Evolutionary conservation across 345 rosid species (phyloP), one percentile per base, ranked within the genome.

Genomic region (Camelina laxa): DNA sequence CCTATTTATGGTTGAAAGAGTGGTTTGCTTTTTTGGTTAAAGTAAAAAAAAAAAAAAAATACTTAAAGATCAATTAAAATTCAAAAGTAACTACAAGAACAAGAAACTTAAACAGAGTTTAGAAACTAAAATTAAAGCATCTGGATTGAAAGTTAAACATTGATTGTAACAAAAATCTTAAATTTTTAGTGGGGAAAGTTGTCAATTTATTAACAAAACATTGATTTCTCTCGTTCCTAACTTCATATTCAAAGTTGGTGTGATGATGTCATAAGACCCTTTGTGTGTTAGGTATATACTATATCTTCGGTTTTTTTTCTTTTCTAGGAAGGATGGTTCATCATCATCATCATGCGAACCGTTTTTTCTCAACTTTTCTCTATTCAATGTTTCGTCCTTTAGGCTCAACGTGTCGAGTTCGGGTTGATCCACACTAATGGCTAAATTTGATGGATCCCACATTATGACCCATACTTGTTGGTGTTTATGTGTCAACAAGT

Each of bases 331-430:
- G 67, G 67, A 57, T 67, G 55, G 63, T 69, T 68, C 74, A 69
- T 77, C 80, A 77, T 65, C 67, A 72, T 31, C 35, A 31, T 5
- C 35, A 70, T 47, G 27, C 58, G 72, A 77, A 77, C 72, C 75
- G 67, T 76, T 56, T 70, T 53, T 76, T 38, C 68, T 58, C 66
- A 57, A 77, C 76, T 71, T 71, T 70, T 58, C 49, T 77, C 24
- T 54, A 77, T 65, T 65, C 80, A 72, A 77, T 65, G 76, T 65
- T 65, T 72, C 50, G 76, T 71, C 66, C 76, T 70, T 47, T 77
- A 4, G 42, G 62, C 56, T 39, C 61, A 48, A 77, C 76, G 77
- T 77, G 76, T 77, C 77, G 73, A 71, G 20, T 71, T 72, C 76
- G 73, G 73, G 80, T 72, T 71, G 80, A 72, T 77, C 41, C 36